A percentile compares a stretch with the other conserved stretches of the same genome.
Evolutionary conservation across 2,329 filamentous ascomycete genomes (phyloP).

Genomic region (Clarireedia hainanense): DNA sequence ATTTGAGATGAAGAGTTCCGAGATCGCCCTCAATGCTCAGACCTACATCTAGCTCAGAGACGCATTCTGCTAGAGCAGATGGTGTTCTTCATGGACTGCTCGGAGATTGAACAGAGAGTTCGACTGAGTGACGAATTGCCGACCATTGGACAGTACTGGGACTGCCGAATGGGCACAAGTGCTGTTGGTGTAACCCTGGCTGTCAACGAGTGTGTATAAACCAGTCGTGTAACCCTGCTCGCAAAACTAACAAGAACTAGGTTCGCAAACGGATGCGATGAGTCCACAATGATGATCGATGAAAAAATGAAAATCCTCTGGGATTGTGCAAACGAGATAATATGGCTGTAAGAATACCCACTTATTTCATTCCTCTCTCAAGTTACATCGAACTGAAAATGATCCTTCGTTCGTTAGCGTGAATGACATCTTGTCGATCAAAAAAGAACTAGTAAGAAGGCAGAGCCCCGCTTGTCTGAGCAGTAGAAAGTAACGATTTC

Average conservation of each 20-base stretch:
- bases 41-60: slow-evolving; percentile 7
- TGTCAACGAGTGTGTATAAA: slow-evolving; percentile 16
- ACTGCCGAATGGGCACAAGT: slow-evolving; percentile 21
- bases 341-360: slow-evolving; percentile 14
- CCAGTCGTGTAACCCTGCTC: too few species aligned
- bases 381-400: not conserved
- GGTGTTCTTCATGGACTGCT: slow-evolving; percentile 15
- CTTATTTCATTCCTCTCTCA: too few species aligned
- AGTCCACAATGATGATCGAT: not conserved
- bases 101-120: slow-evolving; percentile 17
- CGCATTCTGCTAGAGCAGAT: slow-evolving; percentile 18
- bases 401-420: not conserved
- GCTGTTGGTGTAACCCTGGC: slow-evolving; percentile 17
- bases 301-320: slow-evolving; percentile 16
- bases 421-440: slow-evolving; percentile 22
- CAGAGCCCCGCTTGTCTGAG: not conserved
- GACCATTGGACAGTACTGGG: slow-evolving; percentile 20
- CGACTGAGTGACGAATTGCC: slow-evolving; percentile 14
- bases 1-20: not conserved
- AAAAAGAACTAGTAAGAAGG: slow-evolving; percentile 17
- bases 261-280: not conserved
- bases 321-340: slow-evolving; percentile 20
- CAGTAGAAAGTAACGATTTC: not conserved
- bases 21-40: not conserved
- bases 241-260: not conserved